These are phyloP conservation scores for Ceratocystis alfenasii DNA, from an alignment of 2,329 filamentous ascomycete species.

Conservation along the genomic window DNA sequence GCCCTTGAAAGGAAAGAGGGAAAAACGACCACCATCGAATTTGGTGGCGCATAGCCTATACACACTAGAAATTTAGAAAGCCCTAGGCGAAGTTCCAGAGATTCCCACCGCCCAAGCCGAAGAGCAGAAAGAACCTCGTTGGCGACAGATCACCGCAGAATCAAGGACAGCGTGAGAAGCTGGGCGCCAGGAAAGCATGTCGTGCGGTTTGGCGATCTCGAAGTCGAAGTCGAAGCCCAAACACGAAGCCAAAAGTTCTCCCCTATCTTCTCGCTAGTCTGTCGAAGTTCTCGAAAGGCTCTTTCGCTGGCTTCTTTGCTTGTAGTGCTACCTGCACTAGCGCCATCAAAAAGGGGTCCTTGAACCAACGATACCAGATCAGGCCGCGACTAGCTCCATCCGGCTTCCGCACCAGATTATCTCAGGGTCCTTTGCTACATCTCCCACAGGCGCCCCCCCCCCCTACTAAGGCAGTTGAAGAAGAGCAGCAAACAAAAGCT, in stretches of 20 bases:
- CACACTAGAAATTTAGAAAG: constrained; percentile 9
- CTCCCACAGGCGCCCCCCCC: background rate
- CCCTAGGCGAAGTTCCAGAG: background rate
- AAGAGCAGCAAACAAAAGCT: background rate
- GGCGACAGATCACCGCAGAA: background rate
- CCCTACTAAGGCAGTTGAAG: background rate
- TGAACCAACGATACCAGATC: background rate
- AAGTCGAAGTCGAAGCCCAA: background rate
- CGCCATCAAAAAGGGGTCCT: background rate
- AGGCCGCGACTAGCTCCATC: background rate
- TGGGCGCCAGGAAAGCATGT: background rate
- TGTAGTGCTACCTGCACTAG: no score
- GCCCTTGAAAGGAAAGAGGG: no score
- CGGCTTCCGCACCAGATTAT: background rate
- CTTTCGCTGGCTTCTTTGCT: no score
- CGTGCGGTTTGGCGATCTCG: background rate
- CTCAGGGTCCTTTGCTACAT: background rate
- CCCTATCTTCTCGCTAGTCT: no score
- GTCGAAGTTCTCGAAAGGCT: no score
- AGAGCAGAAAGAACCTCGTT: constrained; percentile 1
- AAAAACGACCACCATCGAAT: background rate
- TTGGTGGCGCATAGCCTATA: background rate
- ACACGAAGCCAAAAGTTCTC: no score
- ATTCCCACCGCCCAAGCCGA: constrained; percentile 7
- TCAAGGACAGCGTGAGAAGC: background rate